Conservation (phyloP, 2,329 filamentous ascomycete genomes). For the Diaporthe longicolla region DNA sequence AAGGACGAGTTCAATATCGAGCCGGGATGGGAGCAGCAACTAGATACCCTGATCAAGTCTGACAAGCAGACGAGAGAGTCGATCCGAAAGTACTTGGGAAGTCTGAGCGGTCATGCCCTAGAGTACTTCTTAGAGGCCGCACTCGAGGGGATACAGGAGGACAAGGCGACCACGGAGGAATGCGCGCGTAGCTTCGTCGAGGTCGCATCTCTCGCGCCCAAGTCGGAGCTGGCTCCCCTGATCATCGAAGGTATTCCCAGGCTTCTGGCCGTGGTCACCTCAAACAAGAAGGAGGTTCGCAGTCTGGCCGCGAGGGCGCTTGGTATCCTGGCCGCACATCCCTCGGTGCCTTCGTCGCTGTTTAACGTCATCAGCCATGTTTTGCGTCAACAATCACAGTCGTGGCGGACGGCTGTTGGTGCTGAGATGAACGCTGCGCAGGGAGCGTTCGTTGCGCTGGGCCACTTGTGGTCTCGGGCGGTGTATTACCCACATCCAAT, state of each 20-base stretch:
- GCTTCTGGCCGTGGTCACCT: conserved; percentile 73
- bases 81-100: conserved; percentile 68
- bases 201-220: conserved; percentile 64
- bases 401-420: conserved; percentile 66
- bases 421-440: conserved; percentile 61
- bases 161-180: conserved; percentile 59
- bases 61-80: conserved; percentile 75
- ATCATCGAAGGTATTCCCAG: conserved; percentile 64
- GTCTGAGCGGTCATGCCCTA: conserved; percentile 56
- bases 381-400: conserved; percentile 65
- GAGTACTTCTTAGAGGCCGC: conserved; percentile 65
- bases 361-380: conserved; percentile 51
- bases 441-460: conserved; percentile 61
- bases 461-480: conserved; percentile 59
- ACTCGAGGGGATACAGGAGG: conserved; percentile 69
- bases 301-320: conserved; percentile 77
- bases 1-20: conserved; percentile 69
- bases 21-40: conserved; percentile 86
- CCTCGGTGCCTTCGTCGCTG: conserved; percentile 46
- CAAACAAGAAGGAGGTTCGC: conserved; percentile 80
- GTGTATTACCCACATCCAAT: conserved; percentile 56
- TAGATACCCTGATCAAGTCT: conserved; percentile 80
- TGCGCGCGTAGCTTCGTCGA: conserved; percentile 69
- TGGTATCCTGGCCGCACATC: conserved; percentile 83
- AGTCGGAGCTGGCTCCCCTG: conserved; percentile 43